Evolutionary conservation across 495 filamentous ascomycete species (phyloP).

Genomic region (Extremus antarcticus): DNA sequence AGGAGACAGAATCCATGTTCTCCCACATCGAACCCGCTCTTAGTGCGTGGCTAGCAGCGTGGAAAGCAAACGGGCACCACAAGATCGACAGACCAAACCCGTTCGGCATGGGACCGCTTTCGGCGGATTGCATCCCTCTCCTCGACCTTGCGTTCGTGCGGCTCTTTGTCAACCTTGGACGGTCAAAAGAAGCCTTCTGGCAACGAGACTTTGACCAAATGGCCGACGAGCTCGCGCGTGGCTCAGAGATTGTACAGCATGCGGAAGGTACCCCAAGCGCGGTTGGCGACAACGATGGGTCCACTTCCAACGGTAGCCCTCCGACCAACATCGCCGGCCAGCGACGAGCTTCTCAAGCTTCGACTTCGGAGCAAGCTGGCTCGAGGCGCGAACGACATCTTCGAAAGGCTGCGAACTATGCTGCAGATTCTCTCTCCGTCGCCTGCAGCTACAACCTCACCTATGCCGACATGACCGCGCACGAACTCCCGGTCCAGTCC

Average conservation of each 20-base stretch:
- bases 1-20: slow-evolving; percentile 93
- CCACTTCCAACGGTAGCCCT: slow-evolving; percentile 37
- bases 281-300: slow-evolving; percentile 39
- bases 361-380: slow-evolving; percentile 27
- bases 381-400: slow-evolving; percentile 75
- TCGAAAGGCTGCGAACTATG: slow-evolving; percentile 88
- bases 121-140: slow-evolving; percentile 89
- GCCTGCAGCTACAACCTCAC: slow-evolving; percentile 79
- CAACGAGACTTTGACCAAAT: slow-evolving; percentile 87
- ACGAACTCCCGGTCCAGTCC: slow-evolving; percentile 86
- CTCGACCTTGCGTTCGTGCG: slow-evolving; percentile 89
- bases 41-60: slow-evolving; percentile 89
- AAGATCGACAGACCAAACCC: slow-evolving; percentile 83
- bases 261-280: slow-evolving; percentile 53
- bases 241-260: slow-evolving; percentile 64
- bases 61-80: slow-evolving; percentile 78
- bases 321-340: slow-evolving; percentile 28
- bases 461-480: slow-evolving; percentile 72
- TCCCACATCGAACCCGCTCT: slow-evolving; percentile 90
- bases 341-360: slow-evolving; percentile 1
- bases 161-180: slow-evolving; percentile 82
- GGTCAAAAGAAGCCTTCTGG: slow-evolving; percentile 91
- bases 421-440: slow-evolving; percentile 84
- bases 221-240: slow-evolving; percentile 78
- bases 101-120: slow-evolving; percentile 75